Evolutionary conservation across 768 basidiomycete genomes (phyloP), one percentile per base, ranked within the genome.

Genomic region (Collybia sp.): DNA sequence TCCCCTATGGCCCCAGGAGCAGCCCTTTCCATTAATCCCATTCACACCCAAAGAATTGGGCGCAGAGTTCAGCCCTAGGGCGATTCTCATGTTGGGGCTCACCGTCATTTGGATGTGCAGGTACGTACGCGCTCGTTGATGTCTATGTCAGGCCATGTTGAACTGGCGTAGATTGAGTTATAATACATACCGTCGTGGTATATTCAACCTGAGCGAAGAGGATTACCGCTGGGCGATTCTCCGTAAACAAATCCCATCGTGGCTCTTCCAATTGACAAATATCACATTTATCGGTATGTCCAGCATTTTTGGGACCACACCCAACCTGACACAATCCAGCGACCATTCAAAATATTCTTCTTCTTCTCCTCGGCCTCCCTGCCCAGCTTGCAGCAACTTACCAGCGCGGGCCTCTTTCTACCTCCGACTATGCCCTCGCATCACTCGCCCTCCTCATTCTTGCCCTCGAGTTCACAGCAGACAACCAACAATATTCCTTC

Each of bases 221-320:
- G 93, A 96, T 62, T 97, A 97, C 58, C 85, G 95, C 19, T 97
- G 94, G 90, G 79, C 71, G 1, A 68, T 92, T 32, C 72, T 96
- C 12, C 80, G 93, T 35, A 61, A 67, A 34, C 72, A 81, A 40
- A 58, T 75, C 13, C 63, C 65, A 1, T 63, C 64, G 47, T 62
- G 58, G 54, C 68, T 82, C 12, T 74, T 76, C 61, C 73, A 73
- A 40, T 32, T 75, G 37, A 50, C 61, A 38, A 73, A 75, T 38
- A 54, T 90, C 12, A 72, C 73, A 11, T 93, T 92, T 68, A 84
- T 93, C 45, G 35, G 35, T 37, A 10, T 39, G 12, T 40, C 12
- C n/a, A 30, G 48, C n/a, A 25, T 39, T n/a, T 6, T 17, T 8
- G 10, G 36, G 36, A 10, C n/a, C 36, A 3, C 36, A 30, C 53